Evolutionary conservation across 1,139 yeast species (phyloP), one percentile per base, ranked within the genome.

Genomic region (Suhomyces maxii): DNA sequence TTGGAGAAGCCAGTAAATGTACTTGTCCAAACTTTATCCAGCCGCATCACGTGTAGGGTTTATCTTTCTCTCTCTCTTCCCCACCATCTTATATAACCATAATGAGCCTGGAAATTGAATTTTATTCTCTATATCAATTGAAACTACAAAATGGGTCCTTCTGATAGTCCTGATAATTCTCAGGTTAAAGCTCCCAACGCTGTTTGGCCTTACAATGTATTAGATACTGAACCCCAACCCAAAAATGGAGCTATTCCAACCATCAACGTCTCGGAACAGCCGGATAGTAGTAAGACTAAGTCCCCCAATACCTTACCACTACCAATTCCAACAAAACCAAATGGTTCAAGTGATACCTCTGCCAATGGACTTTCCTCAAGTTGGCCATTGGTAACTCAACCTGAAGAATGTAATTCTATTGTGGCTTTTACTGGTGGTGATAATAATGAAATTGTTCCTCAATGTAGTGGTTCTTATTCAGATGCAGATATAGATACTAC

Each of bases 301-400:
- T 28, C 31, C 6, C n/a, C 31, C 5, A 7, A 28, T 28, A 28
- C 33, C 23, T 18, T 13, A 34, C 18, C 35, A 10, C 26, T 40
- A 7, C 25, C 46, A n/a, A 34, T 42, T 2, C 53, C 59, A 2
- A 34, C 46, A 9, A 39, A 49, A 4, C 41, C 49, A 13, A 37
- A 37, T 10, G 37, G 49, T 11, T 43, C 52, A 3, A 44, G 43
- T 7, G 51, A 47, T 9, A 47, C 52, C 8, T 42, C 40, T 14
- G 37, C 44, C 6, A 49, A 49, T 36, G 39, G 44, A 6, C 36
- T 51, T 4, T 48, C 53, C 13, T 44, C 51, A n/a, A 46, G 49
- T 28, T 46, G 49, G 49, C 46, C 46, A n/a, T 9, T 28, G 31
- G 9, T 28, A 28, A 9, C 31, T 28, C 31, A 11, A 11, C 31